Conservation (phyloP, 345 rosid genomes). For the Hypericum perforatum region DNA sequence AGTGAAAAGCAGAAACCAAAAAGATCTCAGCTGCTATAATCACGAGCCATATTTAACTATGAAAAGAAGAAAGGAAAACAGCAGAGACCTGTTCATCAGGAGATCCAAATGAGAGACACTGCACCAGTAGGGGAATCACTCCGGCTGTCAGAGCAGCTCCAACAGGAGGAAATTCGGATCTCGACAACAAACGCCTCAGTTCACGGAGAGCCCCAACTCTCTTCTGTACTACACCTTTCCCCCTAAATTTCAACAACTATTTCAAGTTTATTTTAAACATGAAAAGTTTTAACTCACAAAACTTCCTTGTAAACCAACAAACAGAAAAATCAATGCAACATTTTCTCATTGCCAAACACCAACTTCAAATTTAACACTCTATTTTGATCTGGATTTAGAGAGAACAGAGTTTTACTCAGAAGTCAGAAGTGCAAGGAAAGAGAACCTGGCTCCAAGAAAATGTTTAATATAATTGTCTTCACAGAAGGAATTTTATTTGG, state of each 20-base stretch:
- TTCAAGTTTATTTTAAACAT: too few relatives aligned
- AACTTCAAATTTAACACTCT: too few relatives aligned
- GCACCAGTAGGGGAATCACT: constrained; percentile 76
- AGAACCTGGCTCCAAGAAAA: too few relatives aligned
- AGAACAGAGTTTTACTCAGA: too few relatives aligned
- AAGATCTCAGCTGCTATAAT: not conserved
- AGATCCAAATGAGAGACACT: constrained; percentile 86
- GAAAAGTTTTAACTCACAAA: too few relatives aligned
- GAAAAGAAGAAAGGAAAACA: not conserved
- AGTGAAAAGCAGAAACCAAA: constrained; percentile 9
- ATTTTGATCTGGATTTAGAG: too few relatives aligned
- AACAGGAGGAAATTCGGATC: constrained; percentile 75
- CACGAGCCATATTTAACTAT: not conserved
- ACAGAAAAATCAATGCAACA: too few relatives aligned
- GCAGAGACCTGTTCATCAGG: constrained; percentile 72
- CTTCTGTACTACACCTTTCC: constrained; percentile 84
- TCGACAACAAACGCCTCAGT: constrained; percentile 74
- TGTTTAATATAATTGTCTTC: too few relatives aligned
- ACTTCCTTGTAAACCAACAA: too few relatives aligned
- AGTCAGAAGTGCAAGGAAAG: too few relatives aligned
- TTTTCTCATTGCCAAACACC: too few relatives aligned
- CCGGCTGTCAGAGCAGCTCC: constrained; percentile 74
- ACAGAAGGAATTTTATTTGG: too few relatives aligned
- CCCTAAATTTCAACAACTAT: constrained; percentile 29
- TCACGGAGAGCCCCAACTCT: constrained; percentile 69